These are phyloP conservation scores for Diaporthe vaccinii DNA, from an alignment of 2,329 filamentous ascomycete genomes.

Conservation along the genomic window DNA sequence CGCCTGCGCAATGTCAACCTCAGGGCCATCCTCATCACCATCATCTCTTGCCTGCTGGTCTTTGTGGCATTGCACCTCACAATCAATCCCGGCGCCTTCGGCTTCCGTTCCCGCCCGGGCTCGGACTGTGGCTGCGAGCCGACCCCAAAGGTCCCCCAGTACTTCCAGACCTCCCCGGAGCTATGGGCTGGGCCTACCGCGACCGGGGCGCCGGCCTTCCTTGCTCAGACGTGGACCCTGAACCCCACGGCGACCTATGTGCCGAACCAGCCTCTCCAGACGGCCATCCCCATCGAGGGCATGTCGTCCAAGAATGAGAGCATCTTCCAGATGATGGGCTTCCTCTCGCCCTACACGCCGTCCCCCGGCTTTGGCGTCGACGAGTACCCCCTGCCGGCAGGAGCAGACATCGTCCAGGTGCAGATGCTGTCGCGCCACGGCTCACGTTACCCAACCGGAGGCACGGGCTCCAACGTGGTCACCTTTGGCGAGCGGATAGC, in stretches of 20 bases:
- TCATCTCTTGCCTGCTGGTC: conserved; percentile 44
- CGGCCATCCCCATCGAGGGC: conserved; percentile 75
- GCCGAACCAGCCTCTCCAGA: conserved; percentile 79
- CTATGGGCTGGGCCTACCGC: conserved; percentile 75
- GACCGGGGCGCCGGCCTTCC: conserved; percentile 78
- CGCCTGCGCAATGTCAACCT: conserved; percentile 34
- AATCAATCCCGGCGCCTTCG: conserved; percentile 41
- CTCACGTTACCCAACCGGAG: conserved; percentile 77
- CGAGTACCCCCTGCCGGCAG: conserved; percentile 76
- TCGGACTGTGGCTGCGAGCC: conserved; percentile 33
- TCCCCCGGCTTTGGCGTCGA: conserved; percentile 81
- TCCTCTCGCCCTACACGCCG: conserved; percentile 78
- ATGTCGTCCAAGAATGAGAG: conserved; percentile 68
- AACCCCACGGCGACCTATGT: conserved; percentile 75
- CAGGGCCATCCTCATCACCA: conserved; percentile 42
- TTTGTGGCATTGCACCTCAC: conserved; percentile 45
- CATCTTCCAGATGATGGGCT: conserved; percentile 80
- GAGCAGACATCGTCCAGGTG: conserved; percentile 77
- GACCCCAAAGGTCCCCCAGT: conserved; percentile 65
- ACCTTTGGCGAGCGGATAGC: conserved; percentile 69
- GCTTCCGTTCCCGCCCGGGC: conserved; percentile 31
- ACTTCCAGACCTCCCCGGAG: conserved; percentile 73
- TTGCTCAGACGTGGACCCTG: conserved; percentile 78
- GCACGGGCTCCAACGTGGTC: conserved; percentile 63
- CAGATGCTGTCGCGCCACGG: conserved; percentile 82